phyloP scores from a whole-genome alignment of 495 filamentous ascomycete genomes.

The Polyplosphaeria fusca region DNA sequence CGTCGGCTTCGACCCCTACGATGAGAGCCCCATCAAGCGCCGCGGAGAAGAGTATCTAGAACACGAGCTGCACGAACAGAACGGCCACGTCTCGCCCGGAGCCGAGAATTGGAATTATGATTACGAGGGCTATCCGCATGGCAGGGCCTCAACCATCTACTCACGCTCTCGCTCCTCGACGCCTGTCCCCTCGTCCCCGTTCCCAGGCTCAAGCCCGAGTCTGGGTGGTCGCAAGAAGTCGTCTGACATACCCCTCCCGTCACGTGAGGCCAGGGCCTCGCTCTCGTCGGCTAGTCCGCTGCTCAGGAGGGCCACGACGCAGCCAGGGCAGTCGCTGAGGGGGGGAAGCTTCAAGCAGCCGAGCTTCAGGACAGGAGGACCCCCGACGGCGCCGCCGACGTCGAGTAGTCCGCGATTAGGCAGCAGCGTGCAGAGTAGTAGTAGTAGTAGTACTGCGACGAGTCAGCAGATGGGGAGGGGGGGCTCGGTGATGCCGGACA shows the following conservation, averaged over 20 bases:
- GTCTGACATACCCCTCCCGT: constrained; percentile 25
- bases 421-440: too few species aligned
- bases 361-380: constrained; percentile 15
- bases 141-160: constrained; percentile 12
- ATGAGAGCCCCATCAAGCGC: constrained; percentile 65
- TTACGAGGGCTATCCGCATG: constrained; percentile 31
- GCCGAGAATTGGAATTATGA: constrained; percentile 6
- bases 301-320: constrained; percentile 27
- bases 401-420: constrained; percentile 22
- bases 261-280: constrained; percentile 4
- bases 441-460: too few species aligned
- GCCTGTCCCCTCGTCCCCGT: constrained; percentile 12
- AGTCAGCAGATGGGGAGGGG: constrained; percentile 4
- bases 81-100: constrained; percentile 4
- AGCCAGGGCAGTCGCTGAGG: constrained; percentile 2
- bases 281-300: constrained; percentile 27
- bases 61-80: constrained; percentile 25
- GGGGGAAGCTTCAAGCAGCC: constrained; percentile 11
- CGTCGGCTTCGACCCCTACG: constrained; percentile 90
- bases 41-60: constrained; percentile 62
- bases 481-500: constrained; percentile 13
- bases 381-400: constrained; percentile 28
- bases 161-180: constrained; percentile 23
- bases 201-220: constrained; percentile 7
- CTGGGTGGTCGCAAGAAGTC: neutral